phyloP scores from a whole-genome alignment of 73 alveolate species.

The Tetrahymena thermophila region DNA sequence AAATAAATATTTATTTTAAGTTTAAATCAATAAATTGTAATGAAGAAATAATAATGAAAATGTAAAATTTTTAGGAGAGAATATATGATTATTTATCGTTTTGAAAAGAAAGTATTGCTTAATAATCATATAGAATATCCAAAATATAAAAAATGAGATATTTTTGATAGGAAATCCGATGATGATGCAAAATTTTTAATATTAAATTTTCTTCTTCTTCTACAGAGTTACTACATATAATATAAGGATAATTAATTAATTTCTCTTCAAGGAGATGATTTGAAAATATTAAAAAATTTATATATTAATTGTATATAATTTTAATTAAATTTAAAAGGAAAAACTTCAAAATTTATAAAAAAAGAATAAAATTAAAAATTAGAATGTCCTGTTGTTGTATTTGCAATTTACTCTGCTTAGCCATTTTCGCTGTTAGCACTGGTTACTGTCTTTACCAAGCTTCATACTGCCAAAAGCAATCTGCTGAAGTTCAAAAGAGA shows the following conservation, averaged over 20 bases:
- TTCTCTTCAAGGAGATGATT: background rate
- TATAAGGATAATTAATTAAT: background rate
- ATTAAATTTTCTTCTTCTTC: background rate
- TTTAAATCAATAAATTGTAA: no score
- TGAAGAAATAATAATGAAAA: no score
- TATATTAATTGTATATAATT: background rate
- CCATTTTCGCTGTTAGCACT: background rate
- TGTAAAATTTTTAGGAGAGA: background rate
- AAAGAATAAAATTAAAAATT: background rate
- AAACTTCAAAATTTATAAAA: background rate
- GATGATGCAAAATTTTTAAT: background rate
- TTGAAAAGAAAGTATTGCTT: background rate
- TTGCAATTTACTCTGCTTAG: background rate
- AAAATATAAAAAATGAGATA: background rate
- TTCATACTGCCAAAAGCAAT: background rate
- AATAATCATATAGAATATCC: background rate
- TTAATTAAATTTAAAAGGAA: background rate
- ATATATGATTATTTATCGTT: background rate
- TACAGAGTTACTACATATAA: background rate
- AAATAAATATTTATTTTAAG: no score
- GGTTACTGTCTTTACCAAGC: background rate
- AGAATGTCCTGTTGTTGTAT: background rate
- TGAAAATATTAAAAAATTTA: background rate
- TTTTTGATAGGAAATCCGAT: background rate
- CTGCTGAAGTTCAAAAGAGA: background rate